Base-by-base conservation (phyloP, 768 basidiomycete species). In the Termitomyces sp. region DNA sequence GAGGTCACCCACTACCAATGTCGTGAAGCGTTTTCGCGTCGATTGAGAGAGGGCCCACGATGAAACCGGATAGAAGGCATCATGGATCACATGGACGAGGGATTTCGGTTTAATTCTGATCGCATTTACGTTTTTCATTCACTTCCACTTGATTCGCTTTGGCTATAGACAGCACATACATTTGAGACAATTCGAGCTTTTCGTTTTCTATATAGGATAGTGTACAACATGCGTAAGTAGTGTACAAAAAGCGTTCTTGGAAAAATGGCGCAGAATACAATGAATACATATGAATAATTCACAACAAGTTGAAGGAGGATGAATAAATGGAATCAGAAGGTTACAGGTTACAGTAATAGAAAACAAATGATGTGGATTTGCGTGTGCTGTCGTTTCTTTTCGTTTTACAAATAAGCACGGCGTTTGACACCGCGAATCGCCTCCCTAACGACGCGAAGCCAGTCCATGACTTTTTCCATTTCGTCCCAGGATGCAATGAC, bases 1-100 rank as follows among this genome's bases (percentile, higher is more conserved):
- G 93, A 96, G 73, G 95, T 97, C 2, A 98, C 95, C 0, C 96
- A 98, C 73, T 95, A 95, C 70, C 91, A 96, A 62, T 98, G 95
- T 69, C 88, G 94, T 30, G 95, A 97, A 69, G 79, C 81, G 0
- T 97, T 94, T 68, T 77, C 91, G 10, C 75, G 72, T 51, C 81
- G 75, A 58, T 66, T 88, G 55, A 79, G 78, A 48, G 79, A 82
- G 61, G 73, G 65, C 35, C 62, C 69, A 59, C 67, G 69, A 57
- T 58, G 40, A 50, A 58, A 50, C 38, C 40, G 58, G 54, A 59
- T 51, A 26, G 32, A 41, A 4, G 8, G 18, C 12, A 10, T 32
- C 43, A 44, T 23, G 20, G 5, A 38, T 38, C 38, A 38, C 16
- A 40, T 18, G 16, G 16, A 7, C 6, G 8, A 8, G 40, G 40